Percentiles rank a stretch among this genome's conserved stretches.
phyloP scores from a whole-genome alignment of 2,329 filamentous ascomycete species.

The Trichoderma harzianum region DNA sequence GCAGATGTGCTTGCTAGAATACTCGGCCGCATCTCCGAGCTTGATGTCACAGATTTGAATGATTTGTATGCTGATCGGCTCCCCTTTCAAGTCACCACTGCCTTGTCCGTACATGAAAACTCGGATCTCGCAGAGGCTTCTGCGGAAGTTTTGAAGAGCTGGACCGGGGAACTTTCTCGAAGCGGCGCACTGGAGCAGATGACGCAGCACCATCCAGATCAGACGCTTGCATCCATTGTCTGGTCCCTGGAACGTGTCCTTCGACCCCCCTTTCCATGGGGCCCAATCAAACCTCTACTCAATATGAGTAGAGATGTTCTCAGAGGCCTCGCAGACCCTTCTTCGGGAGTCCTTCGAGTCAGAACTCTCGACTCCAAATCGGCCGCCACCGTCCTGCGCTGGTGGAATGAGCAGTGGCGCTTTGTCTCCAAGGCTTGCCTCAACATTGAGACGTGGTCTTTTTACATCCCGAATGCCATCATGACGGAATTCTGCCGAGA shows the following conservation, averaged over 20 bases:
- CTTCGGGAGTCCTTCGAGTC: constrained; percentile 54
- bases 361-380: constrained; percentile 58
- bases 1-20: constrained; percentile 64
- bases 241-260: constrained; percentile 37
- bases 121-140: constrained; percentile 74
- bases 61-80: constrained; percentile 64
- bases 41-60: constrained; percentile 65
- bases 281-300: constrained; percentile 54
- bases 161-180: constrained; percentile 63
- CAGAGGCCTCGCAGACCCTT: constrained; percentile 53
- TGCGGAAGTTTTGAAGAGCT: constrained; percentile 76
- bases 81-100: constrained; percentile 71
- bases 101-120: constrained; percentile 77
- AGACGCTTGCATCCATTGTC: constrained; percentile 44
- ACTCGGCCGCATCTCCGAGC: constrained; percentile 75
- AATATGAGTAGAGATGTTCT: constrained; percentile 57
- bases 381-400: constrained; percentile 62
- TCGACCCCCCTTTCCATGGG: constrained; percentile 46
- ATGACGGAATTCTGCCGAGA: constrained; percentile 95
- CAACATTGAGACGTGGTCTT: constrained; percentile 80
- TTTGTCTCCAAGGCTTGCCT: constrained; percentile 77
- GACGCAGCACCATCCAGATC: constrained; percentile 39
- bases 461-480: constrained; percentile 65
- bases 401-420: constrained; percentile 85
- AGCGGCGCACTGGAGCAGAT: constrained; percentile 38